phyloP scores from a whole-genome alignment of 148 eudicot species.

The Rhododendron ovatum region DNA sequence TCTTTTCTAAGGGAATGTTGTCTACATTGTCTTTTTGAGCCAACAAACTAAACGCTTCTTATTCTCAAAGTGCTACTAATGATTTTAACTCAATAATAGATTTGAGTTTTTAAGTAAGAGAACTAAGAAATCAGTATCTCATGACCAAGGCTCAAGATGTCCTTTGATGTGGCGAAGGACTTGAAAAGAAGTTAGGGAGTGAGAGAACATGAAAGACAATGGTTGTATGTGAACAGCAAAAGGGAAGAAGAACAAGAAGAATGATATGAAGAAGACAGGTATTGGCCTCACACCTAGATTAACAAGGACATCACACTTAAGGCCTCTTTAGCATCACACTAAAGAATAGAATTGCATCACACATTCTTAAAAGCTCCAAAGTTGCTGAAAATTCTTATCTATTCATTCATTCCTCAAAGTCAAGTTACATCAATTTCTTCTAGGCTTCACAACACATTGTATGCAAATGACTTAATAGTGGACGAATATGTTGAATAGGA shows the following conservation, averaged over 20 bases:
- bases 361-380: not conserved
- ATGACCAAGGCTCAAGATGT: too few relatives aligned
- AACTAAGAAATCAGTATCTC: too few relatives aligned
- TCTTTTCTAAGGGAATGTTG: too few relatives aligned
- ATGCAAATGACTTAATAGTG: not conserved
- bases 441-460: not conserved
- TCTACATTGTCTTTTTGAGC: too few relatives aligned
- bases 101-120: too few relatives aligned
- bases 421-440: not conserved
- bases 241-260: not conserved
- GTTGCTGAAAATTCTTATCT: not conserved
- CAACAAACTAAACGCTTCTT: too few relatives aligned
- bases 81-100: too few relatives aligned
- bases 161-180: too few relatives aligned
- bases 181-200: too few relatives aligned
- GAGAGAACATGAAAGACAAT: too few relatives aligned
- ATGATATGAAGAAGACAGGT: not conserved
- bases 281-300: not conserved
- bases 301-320: not conserved
- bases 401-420: not conserved
- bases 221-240: too few relatives aligned
- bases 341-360: not conserved
- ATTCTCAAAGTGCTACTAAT: too few relatives aligned
- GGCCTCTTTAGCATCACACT: not conserved
- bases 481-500: not conserved